Conservation (phyloP, 768 basidiomycete genomes). For the Suillus placidus region DNA sequence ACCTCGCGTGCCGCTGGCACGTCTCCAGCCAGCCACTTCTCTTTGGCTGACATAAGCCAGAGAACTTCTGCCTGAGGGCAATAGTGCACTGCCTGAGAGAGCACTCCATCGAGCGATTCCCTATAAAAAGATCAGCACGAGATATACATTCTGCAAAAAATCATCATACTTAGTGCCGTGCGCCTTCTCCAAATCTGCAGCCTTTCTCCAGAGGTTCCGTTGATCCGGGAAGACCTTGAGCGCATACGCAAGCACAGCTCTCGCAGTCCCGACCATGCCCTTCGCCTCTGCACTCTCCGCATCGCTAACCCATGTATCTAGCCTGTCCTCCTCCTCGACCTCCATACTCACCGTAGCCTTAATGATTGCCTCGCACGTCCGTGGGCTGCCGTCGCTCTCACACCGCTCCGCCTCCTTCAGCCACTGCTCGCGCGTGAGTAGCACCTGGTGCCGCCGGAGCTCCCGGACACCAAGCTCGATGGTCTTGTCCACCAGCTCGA, state of each 20-base stretch:
- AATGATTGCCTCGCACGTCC: conserved; percentile 93
- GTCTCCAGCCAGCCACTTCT: conserved; percentile 91
- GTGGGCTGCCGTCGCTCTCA: conserved; percentile 79
- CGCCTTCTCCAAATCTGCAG: conserved; percentile 90
- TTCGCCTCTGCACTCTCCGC: conserved; percentile 79
- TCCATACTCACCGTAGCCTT: conserved; percentile 95
- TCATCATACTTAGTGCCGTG: conserved; percentile 74
- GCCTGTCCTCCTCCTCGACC: conserved; percentile 90
- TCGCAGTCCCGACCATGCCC: conserved; percentile 77
- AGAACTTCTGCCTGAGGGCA: conserved; percentile 95
- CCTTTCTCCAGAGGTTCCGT: conserved; percentile 83
- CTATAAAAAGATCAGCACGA: conserved; percentile 38
- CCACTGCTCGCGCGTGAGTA: conserved; percentile 92
- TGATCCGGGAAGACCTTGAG: conserved; percentile 89
- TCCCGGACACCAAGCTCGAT: conserved; percentile 84
- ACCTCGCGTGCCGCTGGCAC: conserved; percentile 90
- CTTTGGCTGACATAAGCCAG: conserved; percentile 98
- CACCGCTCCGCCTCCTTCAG: conserved; percentile 92
- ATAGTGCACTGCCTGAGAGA: conserved; percentile 81
- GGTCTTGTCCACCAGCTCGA: conserved; percentile 81
- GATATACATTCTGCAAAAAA: not conserved
- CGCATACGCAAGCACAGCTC: conserved; percentile 90
- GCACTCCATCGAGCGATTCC: conserved; percentile 79
- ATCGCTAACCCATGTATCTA: conserved; percentile 90
- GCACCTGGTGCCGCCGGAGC: conserved; percentile 80